Base-by-base conservation (phyloP, 176 grass and related monocot genomes). In the Stipa capillata region DNA sequence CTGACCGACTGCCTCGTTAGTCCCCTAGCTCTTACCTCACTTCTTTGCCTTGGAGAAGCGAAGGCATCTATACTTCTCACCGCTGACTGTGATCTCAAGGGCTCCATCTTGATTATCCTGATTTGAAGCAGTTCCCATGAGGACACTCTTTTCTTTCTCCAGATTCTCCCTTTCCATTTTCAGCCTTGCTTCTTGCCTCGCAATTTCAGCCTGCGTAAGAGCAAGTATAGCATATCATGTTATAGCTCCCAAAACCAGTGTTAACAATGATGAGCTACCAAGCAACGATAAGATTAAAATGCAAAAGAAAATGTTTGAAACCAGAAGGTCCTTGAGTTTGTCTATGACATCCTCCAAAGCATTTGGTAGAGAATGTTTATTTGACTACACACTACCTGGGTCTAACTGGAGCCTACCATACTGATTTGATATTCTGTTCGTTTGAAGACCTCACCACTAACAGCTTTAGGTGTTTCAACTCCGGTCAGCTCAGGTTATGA, bases 21-120 rank as follows among this genome's bases (percentile, higher is more conserved):
- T 29, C 50, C 64, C 33, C 0, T 52, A 40, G 56, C 49, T 59
- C 25, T 14, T 12, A 25, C 37, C 17, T 93, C 86, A 93, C 77
- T 99, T 99, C 86, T 99, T 99, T 12, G 90, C 92, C 81, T 99
- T 96, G 39, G 97, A 96, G 65, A 96, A 99, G 31, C 97, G 86
- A 37, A 99, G 90, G 65, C 92, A 99, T 53, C 97, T 81, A 41
- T 99, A 99, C 79, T 99, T 99, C 88, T 99, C 97, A 23, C 97
- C 90, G 0, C 88, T 90, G 36, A 99, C 97, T n/a, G 92, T 99
- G 41, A 99, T 99, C 75, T 99, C 97, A 36, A 99, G 92, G 40
- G 97, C 92, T 25, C 90, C 97, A 29, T 99, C 97, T 42, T 91
- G 88, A 82, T 88, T 95, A 65, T 96, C 97, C 79, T 93, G 92